Conservation (phyloP, 176 grass and related monocot genomes). For the Juncus inflexus region DNA sequence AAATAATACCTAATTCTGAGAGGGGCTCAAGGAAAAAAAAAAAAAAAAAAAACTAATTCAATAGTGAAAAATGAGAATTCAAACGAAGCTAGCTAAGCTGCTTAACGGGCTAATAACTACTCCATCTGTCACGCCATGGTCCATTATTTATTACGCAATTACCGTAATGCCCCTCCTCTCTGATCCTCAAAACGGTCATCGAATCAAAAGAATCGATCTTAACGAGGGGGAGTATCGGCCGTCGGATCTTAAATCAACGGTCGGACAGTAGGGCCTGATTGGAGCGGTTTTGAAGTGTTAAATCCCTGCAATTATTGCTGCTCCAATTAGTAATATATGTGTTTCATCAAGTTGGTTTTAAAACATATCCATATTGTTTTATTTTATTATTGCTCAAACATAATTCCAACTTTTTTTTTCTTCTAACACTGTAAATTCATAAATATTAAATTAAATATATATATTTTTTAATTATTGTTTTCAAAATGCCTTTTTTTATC, state of each 20-base stretch:
- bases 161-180: neutral
- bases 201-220: neutral
- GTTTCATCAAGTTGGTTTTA: no score
- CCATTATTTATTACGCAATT: neutral
- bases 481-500: no score
- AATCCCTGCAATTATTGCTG: constrained; percentile 6
- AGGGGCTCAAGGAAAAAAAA: neutral
- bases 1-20: neutral
- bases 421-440: no score
- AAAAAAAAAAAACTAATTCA: no score
- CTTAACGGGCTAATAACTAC: constrained; percentile 14
- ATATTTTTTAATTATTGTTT: no score
- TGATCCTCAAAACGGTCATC: neutral
- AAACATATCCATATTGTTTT: no score
- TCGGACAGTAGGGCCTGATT: constrained; percentile 2
- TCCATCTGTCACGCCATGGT: constrained; percentile 14
- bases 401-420: no score
- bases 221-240: neutral
- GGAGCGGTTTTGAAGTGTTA: neutral
- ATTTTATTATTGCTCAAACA: no score
- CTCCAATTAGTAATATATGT: no score
- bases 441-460: no score
- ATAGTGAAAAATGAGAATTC: neutral
- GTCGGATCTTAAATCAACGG: neutral
- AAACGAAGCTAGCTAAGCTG: neutral